A percentile compares a stretch with the other conserved stretches of the same genome.
These are phyloP conservation scores for Fusarium nodosum DNA, from an alignment of 2,329 filamentous ascomycete genomes.

Conservation along the genomic window DNA sequence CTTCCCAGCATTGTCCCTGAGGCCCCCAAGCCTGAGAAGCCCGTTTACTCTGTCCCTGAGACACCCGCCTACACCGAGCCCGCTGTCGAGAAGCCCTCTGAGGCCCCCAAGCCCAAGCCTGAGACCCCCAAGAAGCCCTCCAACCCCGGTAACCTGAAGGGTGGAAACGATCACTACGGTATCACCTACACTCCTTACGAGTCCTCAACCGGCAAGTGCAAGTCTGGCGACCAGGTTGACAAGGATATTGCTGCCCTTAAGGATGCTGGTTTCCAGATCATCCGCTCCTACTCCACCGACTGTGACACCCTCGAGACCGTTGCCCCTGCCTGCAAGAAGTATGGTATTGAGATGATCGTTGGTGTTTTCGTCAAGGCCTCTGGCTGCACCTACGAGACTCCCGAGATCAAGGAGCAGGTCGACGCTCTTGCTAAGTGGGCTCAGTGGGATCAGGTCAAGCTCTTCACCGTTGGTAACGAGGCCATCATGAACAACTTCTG, in stretches of 20 bases:
- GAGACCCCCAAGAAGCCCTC: slow-evolving; percentile 44
- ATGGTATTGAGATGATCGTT: slow-evolving; percentile 83
- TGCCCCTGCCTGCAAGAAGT: slow-evolving; percentile 73
- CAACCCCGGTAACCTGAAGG: slow-evolving; percentile 53
- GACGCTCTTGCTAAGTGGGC: slow-evolving; percentile 78
- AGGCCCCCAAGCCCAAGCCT: slow-evolving; percentile 45
- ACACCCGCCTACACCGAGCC: slow-evolving; percentile 28
- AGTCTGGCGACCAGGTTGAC: slow-evolving; percentile 69
- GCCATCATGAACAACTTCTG: slow-evolving; percentile 81
- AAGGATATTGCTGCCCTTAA: slow-evolving; percentile 74
- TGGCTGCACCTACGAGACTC: slow-evolving; percentile 68
- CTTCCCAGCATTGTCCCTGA: slow-evolving; percentile 30
- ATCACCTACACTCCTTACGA: slow-evolving; percentile 86
- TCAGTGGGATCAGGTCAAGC: slow-evolving; percentile 80
- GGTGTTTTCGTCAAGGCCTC: slow-evolving; percentile 85
- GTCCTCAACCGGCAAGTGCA: slow-evolving; percentile 71
- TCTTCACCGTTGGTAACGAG: slow-evolving; percentile 93
- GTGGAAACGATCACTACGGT: slow-evolving; percentile 72
- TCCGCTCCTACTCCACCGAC: slow-evolving; percentile 94
- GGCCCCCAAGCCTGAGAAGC: slow-evolving; percentile 15
- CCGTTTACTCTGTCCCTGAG: slow-evolving; percentile 27
- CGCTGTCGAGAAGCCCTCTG: slow-evolving; percentile 39
- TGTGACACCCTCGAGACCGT: slow-evolving; percentile 85
- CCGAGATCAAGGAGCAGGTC: slow-evolving; percentile 79
- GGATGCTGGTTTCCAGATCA: slow-evolving; percentile 73